Conservation (phyloP, 371 early-diverging fungal species). For the Coemansia sp. region DNA sequence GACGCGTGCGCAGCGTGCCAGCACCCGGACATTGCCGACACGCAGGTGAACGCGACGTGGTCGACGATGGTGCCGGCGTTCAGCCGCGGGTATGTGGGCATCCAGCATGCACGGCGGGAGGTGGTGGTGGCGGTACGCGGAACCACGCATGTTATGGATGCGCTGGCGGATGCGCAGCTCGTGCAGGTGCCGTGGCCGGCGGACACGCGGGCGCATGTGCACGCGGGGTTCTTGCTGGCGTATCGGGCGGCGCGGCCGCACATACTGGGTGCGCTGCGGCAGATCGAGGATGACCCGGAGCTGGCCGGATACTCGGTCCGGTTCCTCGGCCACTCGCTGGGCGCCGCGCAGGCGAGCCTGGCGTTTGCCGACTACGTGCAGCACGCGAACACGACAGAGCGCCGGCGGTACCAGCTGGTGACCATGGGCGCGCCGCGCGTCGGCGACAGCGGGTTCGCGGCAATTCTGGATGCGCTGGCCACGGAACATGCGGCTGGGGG, state of each 20-base stretch:
- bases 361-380: slow-evolving; percentile 18
- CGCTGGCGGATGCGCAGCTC: slow-evolving; percentile 18
- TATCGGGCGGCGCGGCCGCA: slow-evolving; percentile 15
- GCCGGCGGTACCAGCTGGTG: neutral
- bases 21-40: slow-evolving; percentile 7
- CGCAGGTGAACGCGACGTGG: slow-evolving; percentile 17
- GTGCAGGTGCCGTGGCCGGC: slow-evolving; percentile 23
- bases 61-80: slow-evolving; percentile 22
- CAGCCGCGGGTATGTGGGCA: slow-evolving; percentile 35
- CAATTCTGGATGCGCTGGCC: neutral
- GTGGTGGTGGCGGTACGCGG: slow-evolving; percentile 32
- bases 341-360: slow-evolving; percentile 37
- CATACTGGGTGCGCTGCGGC: slow-evolving; percentile 1
- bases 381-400: neutral
- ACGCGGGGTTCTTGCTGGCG: slow-evolving; percentile 32
- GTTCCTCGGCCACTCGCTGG: slow-evolving; percentile 44
- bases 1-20: slow-evolving; percentile 12
- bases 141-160: slow-evolving; percentile 34
- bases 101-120: slow-evolving; percentile 9
- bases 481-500: neutral
- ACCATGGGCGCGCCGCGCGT: slow-evolving; percentile 42
- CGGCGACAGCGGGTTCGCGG: slow-evolving; percentile 27
- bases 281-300: neutral
- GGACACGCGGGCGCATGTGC: slow-evolving; percentile 10
- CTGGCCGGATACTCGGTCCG: slow-evolving; percentile 3